Evolutionary conservation across 352 stramenopile genomes (phyloP), one percentile per base, ranked within the genome.

Genomic region (Phytopythium kandeliae): DNA sequence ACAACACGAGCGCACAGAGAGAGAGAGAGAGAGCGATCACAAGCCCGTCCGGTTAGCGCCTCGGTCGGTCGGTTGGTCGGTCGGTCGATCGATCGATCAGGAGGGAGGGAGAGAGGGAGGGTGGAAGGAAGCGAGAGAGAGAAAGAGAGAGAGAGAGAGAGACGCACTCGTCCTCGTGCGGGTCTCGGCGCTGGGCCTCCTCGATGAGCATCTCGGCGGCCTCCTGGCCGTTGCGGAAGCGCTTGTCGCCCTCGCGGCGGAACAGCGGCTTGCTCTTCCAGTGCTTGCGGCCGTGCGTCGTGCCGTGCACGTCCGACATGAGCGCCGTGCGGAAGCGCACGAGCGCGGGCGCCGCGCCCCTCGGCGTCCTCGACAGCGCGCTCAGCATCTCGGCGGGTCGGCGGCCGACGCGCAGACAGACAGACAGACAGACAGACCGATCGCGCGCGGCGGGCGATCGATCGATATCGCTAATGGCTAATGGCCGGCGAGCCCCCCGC

Each of bases 231-330:
- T 96, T 98, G 61, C 96, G 96, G 78, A 99, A 97, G 37, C 85
- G 78, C 55, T 98, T 96, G 73, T 98, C 95, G 48, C 96, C 94
- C 50, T 97, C 91, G 56, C 94, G 92, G 43, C 94, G 88, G 72
- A 98, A 98, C 9, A 99, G 81, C 33, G 96, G 96, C 66, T 98
- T 98, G 78, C 98, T 98, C 59, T 95, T 90, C 94, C 94, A 98
- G 52, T 90, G 78, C 63, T 94, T 94, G 64, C 90, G 89, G 67
- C 83, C 83, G 67, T 94, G 83, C 7, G 74, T 91, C 36, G 83
- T 94, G 54, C 83, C 83, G 63, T 94, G 83, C 12, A 94, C 83
- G 61, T 94, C 83, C 67, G 83, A 91, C 83, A 94, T 94, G 60
- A 94, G 75, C 58, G 76, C 78, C 21, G 78, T 71, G 48, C 49